phyloP scores from a whole-genome alignment of 139 green algal genomes.

The Limnomonas spitsbergensis region DNA sequence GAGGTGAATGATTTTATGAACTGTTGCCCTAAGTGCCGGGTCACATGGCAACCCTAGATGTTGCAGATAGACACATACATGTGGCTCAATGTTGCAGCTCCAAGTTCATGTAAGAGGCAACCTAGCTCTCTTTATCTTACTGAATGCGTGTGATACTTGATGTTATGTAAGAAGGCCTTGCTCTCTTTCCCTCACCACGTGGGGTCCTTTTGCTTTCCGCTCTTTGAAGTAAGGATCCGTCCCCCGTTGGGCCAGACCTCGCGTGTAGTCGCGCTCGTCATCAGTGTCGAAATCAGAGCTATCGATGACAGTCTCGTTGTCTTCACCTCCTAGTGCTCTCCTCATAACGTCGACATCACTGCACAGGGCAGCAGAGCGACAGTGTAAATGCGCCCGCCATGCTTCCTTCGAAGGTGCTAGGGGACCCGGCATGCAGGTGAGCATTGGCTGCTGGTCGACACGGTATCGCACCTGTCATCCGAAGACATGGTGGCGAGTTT shows the following conservation, averaged over 20 bases:
- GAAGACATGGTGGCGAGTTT: conserved; percentile 5
- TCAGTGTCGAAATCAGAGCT: conserved; percentile 18
- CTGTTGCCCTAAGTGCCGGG: too few relatives aligned
- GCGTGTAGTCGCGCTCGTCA: conserved; percentile 2
- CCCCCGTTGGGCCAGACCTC: conserved; percentile 22
- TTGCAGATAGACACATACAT: too few relatives aligned
- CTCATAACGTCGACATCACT: conserved; percentile 19
- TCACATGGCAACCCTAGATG: too few relatives aligned
- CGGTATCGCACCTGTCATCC: background rate
- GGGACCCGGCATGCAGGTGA: background rate
- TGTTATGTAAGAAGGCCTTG: too few relatives aligned
- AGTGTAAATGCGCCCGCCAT: too few relatives aligned
- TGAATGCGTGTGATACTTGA: too few relatives aligned
- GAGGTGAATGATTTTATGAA: too few relatives aligned
- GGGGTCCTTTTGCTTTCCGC: conserved; percentile 22
- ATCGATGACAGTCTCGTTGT: conserved; percentile 12
- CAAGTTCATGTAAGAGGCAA: too few relatives aligned
- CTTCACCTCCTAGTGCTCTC: conserved; percentile 3
- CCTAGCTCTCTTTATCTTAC: too few relatives aligned
- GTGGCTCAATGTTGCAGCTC: too few relatives aligned
- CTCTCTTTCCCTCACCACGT: conserved; percentile 38
- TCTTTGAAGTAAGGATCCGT: conserved; percentile 30
- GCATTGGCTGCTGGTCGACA: background rate
- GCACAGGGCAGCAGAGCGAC: too few relatives aligned
- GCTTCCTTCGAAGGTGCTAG: too few relatives aligned